Evolutionary conservation across 305 asterid species (phyloP), one percentile per base, ranked within the genome.

Genomic region (Ilex paraguariensis): DNA sequence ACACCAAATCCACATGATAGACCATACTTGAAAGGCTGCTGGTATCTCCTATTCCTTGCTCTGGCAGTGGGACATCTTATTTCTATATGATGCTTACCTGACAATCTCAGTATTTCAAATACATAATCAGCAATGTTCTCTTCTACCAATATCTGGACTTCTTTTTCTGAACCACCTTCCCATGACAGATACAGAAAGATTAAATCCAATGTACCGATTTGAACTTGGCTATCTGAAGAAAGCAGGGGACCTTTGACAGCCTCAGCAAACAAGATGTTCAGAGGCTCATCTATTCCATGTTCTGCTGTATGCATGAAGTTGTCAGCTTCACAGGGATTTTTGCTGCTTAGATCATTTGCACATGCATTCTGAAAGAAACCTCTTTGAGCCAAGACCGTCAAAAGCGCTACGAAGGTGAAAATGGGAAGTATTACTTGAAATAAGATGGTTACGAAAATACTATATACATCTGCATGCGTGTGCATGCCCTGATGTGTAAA

Each of bases 211-310:
- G 91, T 79, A 69, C 96, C 87, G 72, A 81, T 81, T 75, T 90
- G 99, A 62, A 93, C 91, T 77, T 87, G 86, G 79, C 65, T 81
- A 70, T 90, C 96, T 64, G 97, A 86, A 69, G 99, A 93, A 80
- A 93, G 95, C 69, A 93, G 76, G 62, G 99, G 87, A 51, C 83
- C 96, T 76, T 93, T 90, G 71, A 93, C 83, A 52, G 99, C 99
- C 84, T 93, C 97, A 52, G 95, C 95, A 86, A 90, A 93, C 83
- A 90, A 75, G 73, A 79, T 76, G 75, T 74, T 87, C 54, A 88
- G 70, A 50, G 81, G 77, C 57, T 70, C 81, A 70, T 80, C 84
- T 58, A 61, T 62, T 30, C 48, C 72, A 39, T 74, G 74, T 52
- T 86, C 91, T 57, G 81, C 60, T 60, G 75, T 85, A 70, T 77